These are phyloP conservation scores for Kodamaea sp. DNA, from an alignment of 1,139 yeast genomes.

Conservation along the genomic window DNA sequence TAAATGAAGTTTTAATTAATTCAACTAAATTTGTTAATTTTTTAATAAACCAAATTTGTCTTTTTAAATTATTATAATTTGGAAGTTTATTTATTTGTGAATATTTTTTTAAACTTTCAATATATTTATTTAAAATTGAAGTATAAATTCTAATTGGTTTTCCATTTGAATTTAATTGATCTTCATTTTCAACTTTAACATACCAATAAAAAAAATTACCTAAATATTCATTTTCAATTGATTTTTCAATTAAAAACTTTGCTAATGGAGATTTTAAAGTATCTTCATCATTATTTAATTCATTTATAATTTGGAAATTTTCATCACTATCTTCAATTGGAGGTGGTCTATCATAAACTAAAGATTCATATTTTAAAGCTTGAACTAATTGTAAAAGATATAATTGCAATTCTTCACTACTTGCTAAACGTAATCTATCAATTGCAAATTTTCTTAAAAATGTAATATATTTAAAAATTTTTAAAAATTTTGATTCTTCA, in stretches of 20 bases:
- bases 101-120: conserved; percentile 33
- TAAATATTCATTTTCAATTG: conserved; percentile 60
- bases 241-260: conserved; percentile 69
- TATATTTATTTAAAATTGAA: conserved; percentile 37
- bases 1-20: conserved; percentile 36
- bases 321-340: conserved; percentile 7
- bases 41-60: conserved; percentile 46
- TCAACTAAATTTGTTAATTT: conserved; percentile 42
- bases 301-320: conserved; percentile 22
- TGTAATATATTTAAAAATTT: conserved; percentile 32
- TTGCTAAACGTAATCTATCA: conserved; percentile 71
- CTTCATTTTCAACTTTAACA: conserved; percentile 81
- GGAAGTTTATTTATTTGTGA: conserved; percentile 30
- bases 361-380: conserved; percentile 73
- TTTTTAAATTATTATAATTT: conserved; percentile 36
- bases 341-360: conserved; percentile 19
- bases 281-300: conserved; percentile 20
- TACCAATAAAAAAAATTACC: conserved; percentile 93
- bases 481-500: conserved; percentile 32
- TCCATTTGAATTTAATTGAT: conserved; percentile 38
- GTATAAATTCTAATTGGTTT: conserved; percentile 26
- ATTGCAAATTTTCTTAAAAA: conserved; percentile 80
- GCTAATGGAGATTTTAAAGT: conserved; percentile 61
- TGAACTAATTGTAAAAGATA: conserved; percentile 89
- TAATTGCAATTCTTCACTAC: conserved; percentile 73